Evolutionary conservation across 1,139 yeast genomes (phyloP).

Genomic region (Lodderomyces theae): DNA sequence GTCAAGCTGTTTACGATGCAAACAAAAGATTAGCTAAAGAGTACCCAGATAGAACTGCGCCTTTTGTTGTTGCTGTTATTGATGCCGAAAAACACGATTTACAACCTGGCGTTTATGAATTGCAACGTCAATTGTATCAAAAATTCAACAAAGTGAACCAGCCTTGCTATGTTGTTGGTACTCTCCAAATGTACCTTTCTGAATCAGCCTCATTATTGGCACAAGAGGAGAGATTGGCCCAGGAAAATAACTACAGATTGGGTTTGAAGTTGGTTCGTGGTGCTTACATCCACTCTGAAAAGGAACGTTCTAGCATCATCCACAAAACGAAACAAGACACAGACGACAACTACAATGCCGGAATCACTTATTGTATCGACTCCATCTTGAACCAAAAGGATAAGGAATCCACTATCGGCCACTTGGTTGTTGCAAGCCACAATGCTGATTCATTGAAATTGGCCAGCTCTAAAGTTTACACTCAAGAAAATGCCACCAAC

Average conservation of each 20-base stretch:
- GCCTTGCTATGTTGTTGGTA: conserved; percentile 77
- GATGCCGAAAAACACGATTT: conserved; percentile 91
- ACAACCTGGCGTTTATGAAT: conserved; percentile 88
- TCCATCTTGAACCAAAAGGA: conserved; percentile 49
- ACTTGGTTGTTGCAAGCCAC: conserved; percentile 90
- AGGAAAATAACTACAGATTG: conserved; percentile 60
- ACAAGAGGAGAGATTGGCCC: conserved; percentile 64
- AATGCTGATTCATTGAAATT: conserved; percentile 74
- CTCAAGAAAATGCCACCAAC: conserved; percentile 21
- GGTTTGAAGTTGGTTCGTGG: conserved; percentile 97
- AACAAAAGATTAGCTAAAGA: conserved; percentile 45
- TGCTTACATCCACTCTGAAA: conserved; percentile 91
- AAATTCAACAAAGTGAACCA: conserved; percentile 62
- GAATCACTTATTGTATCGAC: conserved; percentile 62
- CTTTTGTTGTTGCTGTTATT: conserved; percentile 80
- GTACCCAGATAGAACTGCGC: conserved; percentile 71
- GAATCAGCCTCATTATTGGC: conserved; percentile 64
- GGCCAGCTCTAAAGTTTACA: conserved; percentile 57
- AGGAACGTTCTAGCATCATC: conserved; percentile 62
- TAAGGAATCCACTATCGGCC: conserved; percentile 63
- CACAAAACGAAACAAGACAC: conserved; percentile 74
- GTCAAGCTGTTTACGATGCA: conserved; percentile 54
- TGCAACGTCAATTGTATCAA: conserved; percentile 79
- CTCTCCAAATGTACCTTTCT: conserved; percentile 87
- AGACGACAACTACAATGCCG: conserved; percentile 73